Evolutionary conservation across 148 eudicot genomes (phyloP).

Genomic region (Vaccinium corymbosum): DNA sequence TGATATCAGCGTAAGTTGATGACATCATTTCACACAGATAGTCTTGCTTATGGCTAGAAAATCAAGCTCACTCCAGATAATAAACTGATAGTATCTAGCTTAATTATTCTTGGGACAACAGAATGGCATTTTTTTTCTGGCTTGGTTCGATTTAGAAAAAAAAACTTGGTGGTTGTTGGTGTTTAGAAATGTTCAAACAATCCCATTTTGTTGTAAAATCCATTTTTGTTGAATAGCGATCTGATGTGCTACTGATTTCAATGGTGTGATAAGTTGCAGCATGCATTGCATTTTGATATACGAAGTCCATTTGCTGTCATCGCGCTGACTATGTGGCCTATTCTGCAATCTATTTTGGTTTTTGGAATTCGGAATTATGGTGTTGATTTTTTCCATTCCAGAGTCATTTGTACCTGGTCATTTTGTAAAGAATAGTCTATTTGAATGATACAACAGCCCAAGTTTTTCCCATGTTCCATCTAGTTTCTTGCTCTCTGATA

Average conservation of each 20-base stretch:
- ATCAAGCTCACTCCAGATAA: neutral
- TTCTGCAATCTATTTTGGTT: neutral
- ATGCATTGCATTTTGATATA: neutral
- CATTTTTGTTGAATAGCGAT: neutral
- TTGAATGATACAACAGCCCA: neutral
- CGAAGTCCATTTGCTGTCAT: neutral
- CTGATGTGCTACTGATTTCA: neutral
- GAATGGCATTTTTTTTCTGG: neutral
- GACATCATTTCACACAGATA: neutral
- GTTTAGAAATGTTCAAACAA: conserved; percentile 1
- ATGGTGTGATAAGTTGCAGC: neutral
- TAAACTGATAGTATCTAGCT: neutral
- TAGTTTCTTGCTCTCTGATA: conserved; percentile 2
- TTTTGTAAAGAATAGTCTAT: neutral
- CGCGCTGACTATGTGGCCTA: neutral
- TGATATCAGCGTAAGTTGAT: neutral
- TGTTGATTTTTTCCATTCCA: conserved; percentile 2
- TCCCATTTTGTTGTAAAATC: neutral
- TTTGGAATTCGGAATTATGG: neutral
- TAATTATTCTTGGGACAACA: neutral
- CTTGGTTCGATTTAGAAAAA: neutral
- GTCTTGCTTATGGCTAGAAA: neutral
- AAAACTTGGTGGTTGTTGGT: neutral
- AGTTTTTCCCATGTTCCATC: conserved; percentile 12
- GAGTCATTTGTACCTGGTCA: neutral